Conservation (phyloP, 202 grass and related monocot species). For the Hordeum pubiflorum region DNA sequence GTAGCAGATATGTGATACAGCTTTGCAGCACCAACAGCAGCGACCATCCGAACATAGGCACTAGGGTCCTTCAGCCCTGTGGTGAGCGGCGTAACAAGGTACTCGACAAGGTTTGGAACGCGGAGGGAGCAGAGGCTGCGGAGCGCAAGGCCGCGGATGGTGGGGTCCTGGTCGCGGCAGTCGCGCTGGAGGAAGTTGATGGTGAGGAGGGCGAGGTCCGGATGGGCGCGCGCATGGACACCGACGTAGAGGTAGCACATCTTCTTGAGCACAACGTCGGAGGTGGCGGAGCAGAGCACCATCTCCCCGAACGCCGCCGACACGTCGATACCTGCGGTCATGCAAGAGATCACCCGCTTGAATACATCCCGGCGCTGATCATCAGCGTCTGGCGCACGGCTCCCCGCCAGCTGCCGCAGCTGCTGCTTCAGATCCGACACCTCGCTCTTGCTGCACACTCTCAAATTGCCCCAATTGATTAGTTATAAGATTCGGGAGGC, state of each 20-base stretch:
- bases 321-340: slow-evolving; percentile 97
- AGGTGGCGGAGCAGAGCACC: slow-evolving; percentile 97
- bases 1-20: slow-evolving; percentile 86
- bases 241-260: slow-evolving; percentile 99
- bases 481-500: slow-evolving; percentile 30
- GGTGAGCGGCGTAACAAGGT: slow-evolving; percentile 75
- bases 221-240: slow-evolving; percentile 76
- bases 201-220: slow-evolving; percentile 90
- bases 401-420: slow-evolving; percentile 82
- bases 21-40: slow-evolving; percentile 69
- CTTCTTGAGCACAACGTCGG: slow-evolving; percentile 93
- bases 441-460: slow-evolving; percentile 78
- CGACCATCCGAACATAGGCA: slow-evolving; percentile 79
- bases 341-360: slow-evolving; percentile 99
- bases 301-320: slow-evolving; percentile 95
- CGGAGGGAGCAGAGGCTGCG: slow-evolving; percentile 94
- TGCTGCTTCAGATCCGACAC: slow-evolving; percentile 97
- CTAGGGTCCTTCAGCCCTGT: slow-evolving; percentile 82
- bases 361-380: slow-evolving; percentile 81
- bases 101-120: slow-evolving; percentile 90
- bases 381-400: slow-evolving; percentile 68
- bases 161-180: slow-evolving; percentile 91
- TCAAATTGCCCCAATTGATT: slow-evolving; percentile 5
- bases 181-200: slow-evolving; percentile 99
- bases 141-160: slow-evolving; percentile 90